Base-by-base conservation (phyloP, 1,284 basidiomycete species). In the Sporisorium exsertum region DNA sequence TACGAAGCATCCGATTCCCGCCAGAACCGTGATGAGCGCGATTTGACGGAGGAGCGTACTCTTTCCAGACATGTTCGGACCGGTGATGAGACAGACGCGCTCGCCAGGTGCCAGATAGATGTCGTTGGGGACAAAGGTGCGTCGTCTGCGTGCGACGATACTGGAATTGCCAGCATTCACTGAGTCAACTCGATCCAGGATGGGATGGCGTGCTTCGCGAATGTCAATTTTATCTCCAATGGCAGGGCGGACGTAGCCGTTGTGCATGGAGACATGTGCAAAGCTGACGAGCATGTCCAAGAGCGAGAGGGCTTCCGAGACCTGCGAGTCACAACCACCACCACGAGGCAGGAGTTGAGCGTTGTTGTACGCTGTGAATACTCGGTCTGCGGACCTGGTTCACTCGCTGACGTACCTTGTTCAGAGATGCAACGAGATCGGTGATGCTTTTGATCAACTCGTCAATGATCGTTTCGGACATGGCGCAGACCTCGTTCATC, bases 11-110 rank as follows among this genome's bases (percentile, higher is more conserved):
- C 95, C 94, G 1, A 80, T 62, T 16, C 94, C 91, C 0, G 93
- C 94, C 89, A 96, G 92, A 20, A 96, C 88, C 0, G 90, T 89
- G 50, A 97, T 87, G 2, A 97, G 88, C 0, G 92, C 95, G 32
- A 94, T 90, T 83, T 97, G 94, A 20, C 91, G 90, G 12, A 98
- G 87, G 81, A 95, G 95, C 0, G 95, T 97, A 83, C 93, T 96
- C 86, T 98, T 98, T 0, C 94, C 94, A 88, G 78, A 56, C 62
- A 78, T 75, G 57, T 84, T 91, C 91, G 77, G 93, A 32, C 93
- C 61, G 10, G 53, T 60, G 60, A 57, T 53, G 40, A 58, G 49
- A 35, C 55, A 46, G 22, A 74, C 59, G 33, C 63, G 47, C n/a
- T 74, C 72, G 12, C 55, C 61, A 8, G 56, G 35, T 9, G 29